A percentile compares a stretch with the other conserved stretches of the same genome.
Evolutionary conservation across 108 stramenopile species (phyloP).

Genomic region (Conticribra weissflogii): DNA sequence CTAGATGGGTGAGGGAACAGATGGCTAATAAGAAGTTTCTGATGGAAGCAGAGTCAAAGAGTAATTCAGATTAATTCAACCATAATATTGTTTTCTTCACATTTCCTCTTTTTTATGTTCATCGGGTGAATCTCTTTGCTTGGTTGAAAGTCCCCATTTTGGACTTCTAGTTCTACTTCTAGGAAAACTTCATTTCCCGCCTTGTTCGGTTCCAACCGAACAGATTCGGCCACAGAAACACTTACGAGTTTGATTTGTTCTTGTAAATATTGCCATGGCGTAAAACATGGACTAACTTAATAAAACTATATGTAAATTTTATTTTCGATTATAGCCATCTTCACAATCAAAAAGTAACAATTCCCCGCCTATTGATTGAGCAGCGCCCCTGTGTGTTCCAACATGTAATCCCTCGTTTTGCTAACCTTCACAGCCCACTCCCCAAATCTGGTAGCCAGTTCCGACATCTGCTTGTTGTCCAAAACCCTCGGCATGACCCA

Average conservation of each 20-base stretch:
- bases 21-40: constrained; percentile 17
- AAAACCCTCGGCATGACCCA: constrained; percentile 99
- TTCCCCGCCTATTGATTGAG: constrained; percentile 25
- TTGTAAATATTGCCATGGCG: no score
- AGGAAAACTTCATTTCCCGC: no score
- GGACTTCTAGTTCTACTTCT: no score
- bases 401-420: constrained; percentile 71
- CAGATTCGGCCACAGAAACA: no score
- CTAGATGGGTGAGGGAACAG: constrained; percentile 65
- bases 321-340: no score
- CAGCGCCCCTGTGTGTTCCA: constrained; percentile 53
- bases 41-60: neutral
- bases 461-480: constrained; percentile 72
- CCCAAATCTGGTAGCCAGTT: constrained; percentile 82
- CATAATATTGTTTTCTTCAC: neutral
- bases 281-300: no score
- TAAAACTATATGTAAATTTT: no score
- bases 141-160: no score
- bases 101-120: neutral
- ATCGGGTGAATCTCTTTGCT: no score
- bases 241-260: no score
- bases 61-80: no score
- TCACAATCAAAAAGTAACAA: neutral
- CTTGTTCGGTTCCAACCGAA: no score
- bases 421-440: constrained; percentile 83